Evolutionary conservation across 2,329 filamentous ascomycete species (phyloP).

Genomic region (Fusarium praegraminearum): DNA sequence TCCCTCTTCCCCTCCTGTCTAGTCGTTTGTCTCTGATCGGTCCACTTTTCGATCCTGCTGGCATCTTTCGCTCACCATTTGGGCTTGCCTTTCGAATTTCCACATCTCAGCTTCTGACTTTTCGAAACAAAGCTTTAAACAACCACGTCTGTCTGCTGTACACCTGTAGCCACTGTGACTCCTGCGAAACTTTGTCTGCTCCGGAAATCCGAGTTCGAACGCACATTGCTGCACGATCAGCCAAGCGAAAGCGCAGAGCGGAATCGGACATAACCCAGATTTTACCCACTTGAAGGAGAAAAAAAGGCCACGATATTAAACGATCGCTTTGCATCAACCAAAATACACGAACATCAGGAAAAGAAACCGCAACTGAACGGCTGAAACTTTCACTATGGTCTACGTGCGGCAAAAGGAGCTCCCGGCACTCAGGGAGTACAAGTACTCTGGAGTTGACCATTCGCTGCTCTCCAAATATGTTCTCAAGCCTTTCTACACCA

Average conservation of each 20-base stretch:
- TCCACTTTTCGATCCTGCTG: slow-evolving; percentile 39
- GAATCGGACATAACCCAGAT: slow-evolving; percentile 11
- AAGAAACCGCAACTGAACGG: background rate
- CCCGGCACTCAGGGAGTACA: slow-evolving; percentile 90
- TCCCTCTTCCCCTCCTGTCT: slow-evolving; percentile 10
- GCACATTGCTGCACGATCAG: slow-evolving; percentile 2
- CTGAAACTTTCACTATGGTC: slow-evolving; percentile 72
- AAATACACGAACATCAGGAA: slow-evolving; percentile 1
- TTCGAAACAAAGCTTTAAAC: background rate
- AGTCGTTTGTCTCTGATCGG: slow-evolving; percentile 15
- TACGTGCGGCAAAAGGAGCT: slow-evolving; percentile 95
- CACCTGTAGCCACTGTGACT: background rate
- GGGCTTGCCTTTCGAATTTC: slow-evolving; percentile 17
- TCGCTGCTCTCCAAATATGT: slow-evolving; percentile 92
- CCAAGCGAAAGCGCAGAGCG: slow-evolving; percentile 18
- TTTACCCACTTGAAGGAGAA: slow-evolving; percentile 35
- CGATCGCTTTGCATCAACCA: slow-evolving; percentile 18
- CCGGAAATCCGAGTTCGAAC: background rate
- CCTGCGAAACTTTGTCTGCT: background rate
- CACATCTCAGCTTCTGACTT: slow-evolving; percentile 3
- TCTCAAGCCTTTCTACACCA: slow-evolving; percentile 96
- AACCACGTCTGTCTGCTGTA: slow-evolving; percentile 3
- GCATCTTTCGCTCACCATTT: slow-evolving; percentile 28
- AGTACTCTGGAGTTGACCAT: slow-evolving; percentile 92
- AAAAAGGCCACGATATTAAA: slow-evolving; percentile 34